These are phyloP conservation scores for Osmozyma mogii DNA, from an alignment of 805 yeast species.

Conservation along the genomic window DNA sequence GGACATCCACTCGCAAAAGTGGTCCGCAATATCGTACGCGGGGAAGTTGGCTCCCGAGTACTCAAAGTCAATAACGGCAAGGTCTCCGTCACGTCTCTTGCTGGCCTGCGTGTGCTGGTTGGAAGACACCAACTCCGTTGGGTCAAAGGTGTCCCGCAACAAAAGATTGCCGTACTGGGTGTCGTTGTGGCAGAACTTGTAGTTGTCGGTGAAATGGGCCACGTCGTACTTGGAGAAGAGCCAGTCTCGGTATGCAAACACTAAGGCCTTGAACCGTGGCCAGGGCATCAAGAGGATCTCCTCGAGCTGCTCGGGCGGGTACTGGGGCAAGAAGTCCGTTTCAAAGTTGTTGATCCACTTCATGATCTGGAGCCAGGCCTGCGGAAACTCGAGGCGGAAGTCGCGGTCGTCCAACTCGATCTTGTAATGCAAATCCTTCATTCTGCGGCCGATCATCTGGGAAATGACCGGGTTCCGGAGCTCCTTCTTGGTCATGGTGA, in stretches of 20 bases:
- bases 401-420: constrained; percentile 58
- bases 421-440: constrained; percentile 88
- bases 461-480: constrained; percentile 70
- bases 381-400: constrained; percentile 46
- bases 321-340: constrained; percentile 33
- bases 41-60: constrained; percentile 88
- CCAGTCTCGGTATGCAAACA: constrained; percentile 55
- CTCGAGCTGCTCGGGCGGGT: constrained; percentile 19
- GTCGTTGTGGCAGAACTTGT: constrained; percentile 91
- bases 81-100: constrained; percentile 35
- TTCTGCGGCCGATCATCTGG: constrained; percentile 86
- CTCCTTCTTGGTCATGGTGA: constrained; percentile 65
- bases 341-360: constrained; percentile 57
- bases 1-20: constrained; percentile 95
- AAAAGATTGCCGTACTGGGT: constrained; percentile 93
- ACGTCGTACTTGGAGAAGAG: constrained; percentile 43
- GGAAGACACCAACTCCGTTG: constrained; percentile 28
- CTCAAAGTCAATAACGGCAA: constrained; percentile 94
- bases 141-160: constrained; percentile 49
- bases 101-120: constrained; percentile 12
- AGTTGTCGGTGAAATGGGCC: constrained; percentile 34
- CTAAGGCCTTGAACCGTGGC: constrained; percentile 39
- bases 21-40: constrained; percentile 87
- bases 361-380: constrained; percentile 57
- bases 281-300: constrained; percentile 40